Evolutionary conservation across 2,329 filamentous ascomycete species (phyloP).

Genomic region (Monosporascus sp.): DNA sequence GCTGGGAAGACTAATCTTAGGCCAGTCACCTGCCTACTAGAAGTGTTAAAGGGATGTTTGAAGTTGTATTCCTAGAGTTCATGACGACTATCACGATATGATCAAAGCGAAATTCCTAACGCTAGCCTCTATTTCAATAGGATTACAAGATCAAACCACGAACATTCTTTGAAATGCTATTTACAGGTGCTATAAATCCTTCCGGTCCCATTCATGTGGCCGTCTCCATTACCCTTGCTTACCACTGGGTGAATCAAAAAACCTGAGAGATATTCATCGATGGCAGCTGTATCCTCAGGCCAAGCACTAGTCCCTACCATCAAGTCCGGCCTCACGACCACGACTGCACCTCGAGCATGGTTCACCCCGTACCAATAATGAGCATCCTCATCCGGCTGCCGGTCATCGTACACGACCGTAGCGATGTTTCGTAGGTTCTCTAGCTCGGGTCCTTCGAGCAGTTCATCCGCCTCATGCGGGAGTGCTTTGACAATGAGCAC

Average conservation of each 20-base stretch:
- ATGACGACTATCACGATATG: too few relatives aligned
- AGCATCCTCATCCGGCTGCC: conserved; percentile 12
- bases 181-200: too few relatives aligned
- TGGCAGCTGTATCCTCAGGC: conserved; percentile 1
- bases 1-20: too few relatives aligned
- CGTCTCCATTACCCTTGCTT: background rate
- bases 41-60: too few relatives aligned
- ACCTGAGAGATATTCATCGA: conserved; percentile 2
- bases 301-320: conserved; percentile 10
- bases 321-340: conserved; percentile 12
- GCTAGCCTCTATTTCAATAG: too few relatives aligned
- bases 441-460: background rate
- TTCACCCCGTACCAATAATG: conserved; percentile 10
- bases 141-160: too few relatives aligned
- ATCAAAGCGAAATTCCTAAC: too few relatives aligned
- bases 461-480: conserved; percentile 16
- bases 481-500: conserved; percentile 23
- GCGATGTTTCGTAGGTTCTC: conserved; percentile 1
- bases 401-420: conserved; percentile 10
- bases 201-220: background rate
- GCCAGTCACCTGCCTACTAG: too few relatives aligned
- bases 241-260: background rate
- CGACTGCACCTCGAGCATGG: conserved; percentile 10
- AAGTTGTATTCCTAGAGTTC: too few relatives aligned
- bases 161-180: too few relatives aligned